Conservation (phyloP, 164 flowering plant species). For the Vitis riparia region DNA sequence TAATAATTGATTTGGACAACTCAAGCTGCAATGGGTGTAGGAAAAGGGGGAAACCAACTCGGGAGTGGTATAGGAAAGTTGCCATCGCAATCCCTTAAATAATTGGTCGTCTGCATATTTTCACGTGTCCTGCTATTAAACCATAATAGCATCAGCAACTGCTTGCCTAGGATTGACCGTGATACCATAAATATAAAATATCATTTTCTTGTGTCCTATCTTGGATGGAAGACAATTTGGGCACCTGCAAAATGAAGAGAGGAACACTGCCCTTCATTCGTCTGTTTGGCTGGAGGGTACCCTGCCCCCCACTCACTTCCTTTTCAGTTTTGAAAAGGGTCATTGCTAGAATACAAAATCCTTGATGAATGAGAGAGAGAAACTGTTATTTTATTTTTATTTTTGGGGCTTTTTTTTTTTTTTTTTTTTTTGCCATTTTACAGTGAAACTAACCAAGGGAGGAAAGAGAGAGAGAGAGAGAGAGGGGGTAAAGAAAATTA, state of each 20-base stretch:
- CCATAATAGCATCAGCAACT: slow-evolving; percentile 20
- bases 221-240: too few relatives aligned
- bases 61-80: too few relatives aligned
- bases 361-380: slow-evolving; percentile 35
- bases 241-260: too few relatives aligned
- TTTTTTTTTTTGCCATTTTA: slow-evolving; percentile 14
- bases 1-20: too few relatives aligned
- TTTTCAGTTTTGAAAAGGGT: slow-evolving; percentile 3
- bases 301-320: slow-evolving; percentile 5
- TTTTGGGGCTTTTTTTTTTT: slow-evolving; percentile 15
- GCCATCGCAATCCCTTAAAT: neutral
- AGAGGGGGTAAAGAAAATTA: neutral
- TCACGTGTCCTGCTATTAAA: slow-evolving; percentile 54
- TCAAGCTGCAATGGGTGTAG: too few relatives aligned
- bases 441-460: slow-evolving; percentile 10
- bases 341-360: slow-evolving; percentile 13
- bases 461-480: slow-evolving; percentile 5
- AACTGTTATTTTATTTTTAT: neutral
- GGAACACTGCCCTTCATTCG: too few relatives aligned
- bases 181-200: neutral
- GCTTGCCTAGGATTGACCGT: slow-evolving; percentile 43
- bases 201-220: too few relatives aligned
- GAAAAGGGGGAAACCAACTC: too few relatives aligned
- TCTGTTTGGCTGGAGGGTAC: slow-evolving; percentile 12
- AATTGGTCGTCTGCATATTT: slow-evolving; percentile 50